Conservation (phyloP, 2,329 filamentous ascomycete species). For the Lachnellula occidentalis region DNA sequence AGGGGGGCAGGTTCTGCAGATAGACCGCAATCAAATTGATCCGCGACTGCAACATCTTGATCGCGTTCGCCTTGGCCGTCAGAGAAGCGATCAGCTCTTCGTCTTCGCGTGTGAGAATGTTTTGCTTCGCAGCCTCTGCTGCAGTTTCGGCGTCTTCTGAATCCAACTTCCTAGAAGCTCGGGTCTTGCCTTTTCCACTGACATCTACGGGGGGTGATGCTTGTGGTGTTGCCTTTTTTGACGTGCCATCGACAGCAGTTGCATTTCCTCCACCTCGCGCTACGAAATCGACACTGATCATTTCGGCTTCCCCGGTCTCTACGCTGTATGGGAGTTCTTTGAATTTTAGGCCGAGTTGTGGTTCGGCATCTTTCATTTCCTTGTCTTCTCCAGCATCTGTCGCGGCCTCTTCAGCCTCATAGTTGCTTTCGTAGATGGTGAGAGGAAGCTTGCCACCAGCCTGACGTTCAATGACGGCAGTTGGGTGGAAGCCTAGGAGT, state of each 20-base stretch:
- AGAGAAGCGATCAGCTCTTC: constrained; percentile 61
- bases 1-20: constrained; percentile 64
- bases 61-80: constrained; percentile 83
- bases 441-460: constrained; percentile 79
- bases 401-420: constrained; percentile 59
- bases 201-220: constrained; percentile 28
- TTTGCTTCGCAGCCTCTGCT: constrained; percentile 42
- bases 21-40: constrained; percentile 71
- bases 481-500: constrained; percentile 79
- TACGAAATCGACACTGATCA: constrained; percentile 95
- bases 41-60: constrained; percentile 83
- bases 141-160: constrained; percentile 24
- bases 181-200: constrained; percentile 26
- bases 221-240: constrained; percentile 22
- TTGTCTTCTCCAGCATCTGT: constrained; percentile 56
- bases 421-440: constrained; percentile 82
- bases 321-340: constrained; percentile 79
- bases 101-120: constrained; percentile 53
- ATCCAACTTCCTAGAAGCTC: constrained; percentile 28
- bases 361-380: constrained; percentile 63
- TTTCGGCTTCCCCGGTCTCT: constrained; percentile 92
- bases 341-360: constrained; percentile 62
- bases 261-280: constrained; percentile 80
- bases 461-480: constrained; percentile 46
- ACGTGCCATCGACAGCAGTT: constrained; percentile 45